Evolutionary conservation across 2,329 filamentous ascomycete genomes (phyloP).

Genomic region (Aspergillus eucalypticola): DNA sequence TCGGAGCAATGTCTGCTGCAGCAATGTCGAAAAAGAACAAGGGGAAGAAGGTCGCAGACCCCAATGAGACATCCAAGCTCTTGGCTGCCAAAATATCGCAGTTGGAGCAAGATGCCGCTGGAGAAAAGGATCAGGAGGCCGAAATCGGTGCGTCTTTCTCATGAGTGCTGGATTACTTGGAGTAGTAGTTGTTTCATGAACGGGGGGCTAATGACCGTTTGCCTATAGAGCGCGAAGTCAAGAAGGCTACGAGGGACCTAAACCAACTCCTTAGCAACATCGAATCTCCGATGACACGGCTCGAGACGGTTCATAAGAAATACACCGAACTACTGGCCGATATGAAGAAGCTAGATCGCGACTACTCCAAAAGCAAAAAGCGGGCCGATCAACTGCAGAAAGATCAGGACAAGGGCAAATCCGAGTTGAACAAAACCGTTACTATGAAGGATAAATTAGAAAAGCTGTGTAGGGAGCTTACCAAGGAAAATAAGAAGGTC

Average conservation of each 20-base stretch:
- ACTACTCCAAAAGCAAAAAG: slow-evolving; percentile 95
- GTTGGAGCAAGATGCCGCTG: slow-evolving; percentile 87
- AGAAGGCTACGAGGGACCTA: slow-evolving; percentile 88
- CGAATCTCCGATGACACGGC: slow-evolving; percentile 87
- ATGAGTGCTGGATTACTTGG: slow-evolving; percentile 7
- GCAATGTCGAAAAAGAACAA: slow-evolving; percentile 73
- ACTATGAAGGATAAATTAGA: slow-evolving; percentile 95
- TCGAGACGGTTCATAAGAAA: slow-evolving; percentile 85
- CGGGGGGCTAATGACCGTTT: slow-evolving; percentile 27
- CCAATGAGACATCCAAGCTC: slow-evolving; percentile 86
- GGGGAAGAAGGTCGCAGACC: slow-evolving; percentile 79
- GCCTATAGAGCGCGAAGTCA: slow-evolving; percentile 79
- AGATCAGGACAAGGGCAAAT: slow-evolving; percentile 86
- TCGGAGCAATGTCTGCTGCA: slow-evolving; percentile 48
- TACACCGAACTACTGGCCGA: slow-evolving; percentile 89
- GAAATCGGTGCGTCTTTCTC: slow-evolving; percentile 75
- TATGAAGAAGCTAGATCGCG: slow-evolving; percentile 92
- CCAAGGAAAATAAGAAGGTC: slow-evolving; percentile 96
- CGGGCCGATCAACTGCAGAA: slow-evolving; percentile 92
- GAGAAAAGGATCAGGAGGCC: slow-evolving; percentile 91
- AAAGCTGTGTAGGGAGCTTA: slow-evolving; percentile 90
- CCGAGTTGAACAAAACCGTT: slow-evolving; percentile 85
- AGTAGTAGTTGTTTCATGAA: slow-evolving; percentile 17
- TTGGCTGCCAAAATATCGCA: slow-evolving; percentile 93
- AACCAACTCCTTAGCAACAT: slow-evolving; percentile 81